Conservation (phyloP, 495 filamentous ascomycete species). For the Penicillium tannophilum region DNA sequence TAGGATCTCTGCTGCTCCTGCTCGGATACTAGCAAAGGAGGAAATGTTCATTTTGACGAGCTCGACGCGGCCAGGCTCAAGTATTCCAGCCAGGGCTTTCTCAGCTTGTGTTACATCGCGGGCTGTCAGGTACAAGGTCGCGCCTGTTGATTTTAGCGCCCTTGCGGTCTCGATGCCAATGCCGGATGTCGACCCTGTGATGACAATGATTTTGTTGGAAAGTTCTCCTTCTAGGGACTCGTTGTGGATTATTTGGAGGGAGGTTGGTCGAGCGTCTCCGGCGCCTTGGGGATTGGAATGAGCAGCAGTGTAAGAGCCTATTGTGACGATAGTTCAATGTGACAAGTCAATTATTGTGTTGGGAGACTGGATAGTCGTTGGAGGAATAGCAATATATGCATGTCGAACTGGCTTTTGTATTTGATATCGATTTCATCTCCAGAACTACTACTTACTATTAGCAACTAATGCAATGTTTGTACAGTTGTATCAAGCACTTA, state of each 20-base stretch:
- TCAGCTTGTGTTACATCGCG: conserved; percentile 41
- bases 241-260: conserved; percentile 53
- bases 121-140: conserved; percentile 44
- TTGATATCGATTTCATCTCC: too few relatives aligned
- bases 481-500: too few relatives aligned
- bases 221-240: conserved; percentile 41
- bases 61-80: conserved; percentile 12
- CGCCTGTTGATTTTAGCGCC: conserved; percentile 50
- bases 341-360: too few relatives aligned
- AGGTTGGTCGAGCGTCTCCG: conserved; percentile 59
- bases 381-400: too few relatives aligned
- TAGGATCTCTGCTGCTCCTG: conserved; percentile 40
- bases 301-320: conserved; percentile 35
- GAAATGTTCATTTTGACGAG: conserved; percentile 46
- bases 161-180: conserved; percentile 54
- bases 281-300: conserved; percentile 44
- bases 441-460: too few relatives aligned
- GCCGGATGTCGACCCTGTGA: conserved; percentile 52
- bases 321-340: neutral
- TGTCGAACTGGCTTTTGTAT: too few relatives aligned
- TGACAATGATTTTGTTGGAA: conserved; percentile 44
- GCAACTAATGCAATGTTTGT: too few relatives aligned
- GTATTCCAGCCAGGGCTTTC: conserved; percentile 20
- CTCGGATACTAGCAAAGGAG: conserved; percentile 42
- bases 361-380: too few relatives aligned